A percentile compares a stretch with the other conserved stretches of the same genome.
Evolutionary conservation across 441 rosid species (phyloP).

Genomic region (Hura crepitans): DNA sequence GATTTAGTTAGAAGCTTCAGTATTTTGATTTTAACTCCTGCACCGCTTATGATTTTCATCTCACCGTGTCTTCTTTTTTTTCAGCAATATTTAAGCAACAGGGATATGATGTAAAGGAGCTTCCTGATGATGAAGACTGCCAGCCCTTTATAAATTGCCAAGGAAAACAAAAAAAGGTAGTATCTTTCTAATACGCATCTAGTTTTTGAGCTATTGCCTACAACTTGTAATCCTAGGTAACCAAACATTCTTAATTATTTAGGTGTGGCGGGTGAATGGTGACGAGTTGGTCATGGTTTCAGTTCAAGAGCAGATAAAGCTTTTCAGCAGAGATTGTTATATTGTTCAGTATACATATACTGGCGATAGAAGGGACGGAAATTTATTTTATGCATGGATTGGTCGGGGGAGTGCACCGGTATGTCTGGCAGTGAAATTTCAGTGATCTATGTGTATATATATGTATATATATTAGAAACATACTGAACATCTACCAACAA

Average conservation of each 20-base stretch:
- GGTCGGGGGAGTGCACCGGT: slow-evolving; percentile 67
- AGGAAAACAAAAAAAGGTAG: slow-evolving; percentile 68
- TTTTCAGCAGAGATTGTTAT: slow-evolving; percentile 86
- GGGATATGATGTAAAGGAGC: slow-evolving; percentile 80
- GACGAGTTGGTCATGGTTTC: slow-evolving; percentile 50
- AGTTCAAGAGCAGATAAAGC: slow-evolving; percentile 61
- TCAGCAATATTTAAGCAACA: slow-evolving; percentile 62
- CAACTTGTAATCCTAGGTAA: slow-evolving; percentile 14
- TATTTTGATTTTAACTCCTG: background rate
- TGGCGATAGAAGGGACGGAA: slow-evolving; percentile 58
- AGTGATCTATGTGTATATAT: background rate
- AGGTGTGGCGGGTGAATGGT: slow-evolving; percentile 79
- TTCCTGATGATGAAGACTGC: slow-evolving; percentile 66
- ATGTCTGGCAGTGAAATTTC: slow-evolving; percentile 9
- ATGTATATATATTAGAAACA: background rate
- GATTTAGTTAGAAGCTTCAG: slow-evolving; percentile 9
- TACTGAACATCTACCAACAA: background rate
- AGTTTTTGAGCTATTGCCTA: slow-evolving; percentile 16
- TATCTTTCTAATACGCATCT: slow-evolving; percentile 14
- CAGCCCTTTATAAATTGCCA: slow-evolving; percentile 60
- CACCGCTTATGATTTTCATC: slow-evolving; percentile 13
- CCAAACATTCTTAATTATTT: slow-evolving; percentile 21
- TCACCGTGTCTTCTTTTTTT: slow-evolving; percentile 13
- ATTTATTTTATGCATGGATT: slow-evolving; percentile 71
- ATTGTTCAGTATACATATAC: slow-evolving; percentile 73